phyloP scores from a whole-genome alignment of 2,329 filamentous ascomycete genomes.

The Arachnomyces sp. region DNA sequence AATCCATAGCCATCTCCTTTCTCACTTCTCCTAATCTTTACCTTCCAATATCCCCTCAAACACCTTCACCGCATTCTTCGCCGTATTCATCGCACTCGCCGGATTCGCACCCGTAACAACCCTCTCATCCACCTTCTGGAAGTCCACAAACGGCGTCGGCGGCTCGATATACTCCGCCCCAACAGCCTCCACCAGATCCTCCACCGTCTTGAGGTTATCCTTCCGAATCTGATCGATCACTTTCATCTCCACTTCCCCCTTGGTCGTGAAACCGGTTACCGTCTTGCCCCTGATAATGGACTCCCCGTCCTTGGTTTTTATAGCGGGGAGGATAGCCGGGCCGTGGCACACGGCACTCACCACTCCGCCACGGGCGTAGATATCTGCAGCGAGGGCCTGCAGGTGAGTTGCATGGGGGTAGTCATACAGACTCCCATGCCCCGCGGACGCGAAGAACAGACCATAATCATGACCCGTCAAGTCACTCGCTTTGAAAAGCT shows the following conservation, averaged over 20 bases:
- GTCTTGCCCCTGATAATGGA: constrained; percentile 31
- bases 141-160: constrained; percentile 11
- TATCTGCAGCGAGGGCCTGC: constrained; percentile 33
- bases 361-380: constrained; percentile 37
- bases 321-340: constrained; percentile 28
- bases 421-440: constrained; percentile 40
- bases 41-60: constrained; percentile 24
- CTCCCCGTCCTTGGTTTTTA: constrained; percentile 23
- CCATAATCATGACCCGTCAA: constrained; percentile 15
- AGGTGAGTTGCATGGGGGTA: constrained; percentile 37
- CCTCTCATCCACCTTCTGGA: constrained; percentile 12
- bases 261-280: constrained; percentile 34
- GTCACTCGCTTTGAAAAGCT: constrained; percentile 15
- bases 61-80: constrained; percentile 30
- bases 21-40: too few relatives aligned
- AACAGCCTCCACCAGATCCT: constrained; percentile 8
- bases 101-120: constrained; percentile 39
- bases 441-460: constrained; percentile 13
- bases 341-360: constrained; percentile 37
- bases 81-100: constrained; percentile 33
- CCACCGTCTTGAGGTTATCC: constrained; percentile 13
- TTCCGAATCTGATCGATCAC: constrained; percentile 26
- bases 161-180: constrained; percentile 10
- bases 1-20: too few relatives aligned
- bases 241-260: constrained; percentile 29